Evolutionary conservation across 768 basidiomycete species (phyloP), one percentile per base, ranked within the genome.

Genomic region (Phaeotremella skinneri): DNA sequence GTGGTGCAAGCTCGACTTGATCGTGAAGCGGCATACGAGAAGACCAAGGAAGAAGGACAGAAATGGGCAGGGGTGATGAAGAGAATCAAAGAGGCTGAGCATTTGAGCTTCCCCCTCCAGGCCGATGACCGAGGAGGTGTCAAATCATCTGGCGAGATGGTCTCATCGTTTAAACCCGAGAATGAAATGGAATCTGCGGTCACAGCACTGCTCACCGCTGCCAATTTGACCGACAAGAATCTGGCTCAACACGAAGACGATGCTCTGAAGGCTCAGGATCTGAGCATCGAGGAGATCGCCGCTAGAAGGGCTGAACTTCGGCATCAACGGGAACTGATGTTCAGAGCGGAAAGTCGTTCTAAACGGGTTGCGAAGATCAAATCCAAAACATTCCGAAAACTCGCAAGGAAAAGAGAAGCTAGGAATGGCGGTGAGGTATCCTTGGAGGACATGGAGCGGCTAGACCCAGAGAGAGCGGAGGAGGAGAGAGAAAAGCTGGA

Each of bases 61-160:
- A 96, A 94, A 80, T 98, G 94, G 96, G 84, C 84, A 26, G 85
- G 84, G 4, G 89, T 90, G 2, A 94, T 97, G 87, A 89, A 88
- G 76, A 83, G 84, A 21, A 91, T 99, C 64, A 86, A 87, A 64
- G 90, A 97, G 80, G 90, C 88, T 47, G 52, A 80, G 51, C 71
- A 77, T 27, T 65, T 77, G 11, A 67, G 64, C 2, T 77, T 77
- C 56, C 76, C 76, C 49, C 59, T 76, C 14, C 67, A 75, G 49
- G 69, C 63, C 1, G 64, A 70, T 39, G 74, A 74, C 9, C 56
- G 76, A 37, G 76, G 76, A 14, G 71, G 72, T 2, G 66, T 72
- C 13, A 77, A 75, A 52, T 49, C 58, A 5, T 59, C 55, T 42
- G 74, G 74, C 25, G 74, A 75, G 49, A 51, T 77, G 20, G 49